Evolutionary conservation across 306 rosid species (phyloP).

Genomic region (Vigna reflexopilosa): DNA sequence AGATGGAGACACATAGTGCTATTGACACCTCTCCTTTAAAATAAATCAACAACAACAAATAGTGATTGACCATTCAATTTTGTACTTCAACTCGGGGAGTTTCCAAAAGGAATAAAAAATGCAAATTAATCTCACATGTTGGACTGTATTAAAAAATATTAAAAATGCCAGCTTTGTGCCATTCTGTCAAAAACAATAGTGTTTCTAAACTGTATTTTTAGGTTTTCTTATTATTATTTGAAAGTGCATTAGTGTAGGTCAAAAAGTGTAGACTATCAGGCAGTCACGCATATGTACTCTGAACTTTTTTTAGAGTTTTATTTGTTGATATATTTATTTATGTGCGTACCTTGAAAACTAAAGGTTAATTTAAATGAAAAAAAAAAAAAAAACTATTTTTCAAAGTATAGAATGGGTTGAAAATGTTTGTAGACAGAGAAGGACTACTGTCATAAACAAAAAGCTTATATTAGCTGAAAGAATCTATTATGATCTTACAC

Average conservation of each 20-base stretch:
- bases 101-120: not conserved
- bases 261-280: not conserved
- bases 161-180: not conserved
- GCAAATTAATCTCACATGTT: slow-evolving; percentile 1
- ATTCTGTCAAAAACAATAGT: not conserved
- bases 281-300: not conserved
- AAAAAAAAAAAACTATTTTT: not conserved
- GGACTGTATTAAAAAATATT: not conserved
- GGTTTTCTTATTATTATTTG: not conserved
- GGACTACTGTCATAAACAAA: not conserved
- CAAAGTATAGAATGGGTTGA: not conserved
- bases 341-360: not conserved
- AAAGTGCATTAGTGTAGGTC: not conserved
- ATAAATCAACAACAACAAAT: not conserved
- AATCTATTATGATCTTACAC: not conserved
- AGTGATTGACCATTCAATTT: not conserved
- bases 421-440: slow-evolving; percentile 5
- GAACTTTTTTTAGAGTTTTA: not conserved
- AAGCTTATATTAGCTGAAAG: not conserved
- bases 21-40: not conserved
- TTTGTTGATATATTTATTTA: not conserved
- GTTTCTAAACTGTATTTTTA: not conserved
- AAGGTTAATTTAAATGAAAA: not conserved
- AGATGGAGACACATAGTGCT: not conserved
- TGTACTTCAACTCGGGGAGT: not conserved